phyloP scores from a whole-genome alignment of 495 filamentous ascomycete genomes.

The Trichoderma gamsii region DNA sequence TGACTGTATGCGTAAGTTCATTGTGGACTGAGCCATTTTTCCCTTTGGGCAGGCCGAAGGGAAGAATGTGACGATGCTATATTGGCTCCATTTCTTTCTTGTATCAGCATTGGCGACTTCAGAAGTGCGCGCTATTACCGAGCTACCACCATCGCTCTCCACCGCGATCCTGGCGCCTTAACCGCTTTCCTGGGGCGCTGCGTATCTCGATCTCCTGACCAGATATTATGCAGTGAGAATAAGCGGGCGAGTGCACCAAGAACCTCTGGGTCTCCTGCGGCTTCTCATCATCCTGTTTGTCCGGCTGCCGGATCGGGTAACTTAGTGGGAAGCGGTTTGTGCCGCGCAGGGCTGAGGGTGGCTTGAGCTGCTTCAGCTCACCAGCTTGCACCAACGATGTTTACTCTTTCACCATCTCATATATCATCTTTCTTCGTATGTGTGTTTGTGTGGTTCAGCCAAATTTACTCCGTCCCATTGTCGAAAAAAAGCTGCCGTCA shows the following conservation, averaged over 20 bases:
- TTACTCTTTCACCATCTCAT: neutral
- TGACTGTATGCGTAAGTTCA: neutral
- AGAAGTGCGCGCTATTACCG: neutral
- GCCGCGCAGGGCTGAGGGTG: slow-evolving; percentile 7
- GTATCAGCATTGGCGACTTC: neutral
- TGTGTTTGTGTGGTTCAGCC: neutral
- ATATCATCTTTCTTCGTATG: neutral
- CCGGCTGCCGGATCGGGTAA: slow-evolving; percentile 7
- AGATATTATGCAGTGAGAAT: slow-evolving; percentile 8
- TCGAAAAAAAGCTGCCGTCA: neutral
- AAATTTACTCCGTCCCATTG: neutral
- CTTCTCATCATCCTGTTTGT: neutral
- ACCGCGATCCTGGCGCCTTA: slow-evolving; percentile 9
- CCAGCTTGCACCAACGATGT: neutral
- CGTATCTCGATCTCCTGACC: slow-evolving; percentile 11
- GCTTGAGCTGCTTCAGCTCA: neutral
- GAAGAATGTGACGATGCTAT: slow-evolving; percentile 10
- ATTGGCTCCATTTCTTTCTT: slow-evolving; percentile 4
- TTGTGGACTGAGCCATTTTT: slow-evolving; percentile 9
- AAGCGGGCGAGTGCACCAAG: slow-evolving; percentile 1
- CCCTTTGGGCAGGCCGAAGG: slow-evolving; percentile 7
- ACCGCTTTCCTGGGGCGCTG: slow-evolving; percentile 4
- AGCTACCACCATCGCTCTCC: neutral
- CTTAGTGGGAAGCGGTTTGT: neutral
- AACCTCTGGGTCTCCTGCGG: neutral